Evolutionary conservation across 805 yeast genomes (phyloP), one percentile per base, ranked within the genome.

Genomic region (Yarrowia sp.): DNA sequence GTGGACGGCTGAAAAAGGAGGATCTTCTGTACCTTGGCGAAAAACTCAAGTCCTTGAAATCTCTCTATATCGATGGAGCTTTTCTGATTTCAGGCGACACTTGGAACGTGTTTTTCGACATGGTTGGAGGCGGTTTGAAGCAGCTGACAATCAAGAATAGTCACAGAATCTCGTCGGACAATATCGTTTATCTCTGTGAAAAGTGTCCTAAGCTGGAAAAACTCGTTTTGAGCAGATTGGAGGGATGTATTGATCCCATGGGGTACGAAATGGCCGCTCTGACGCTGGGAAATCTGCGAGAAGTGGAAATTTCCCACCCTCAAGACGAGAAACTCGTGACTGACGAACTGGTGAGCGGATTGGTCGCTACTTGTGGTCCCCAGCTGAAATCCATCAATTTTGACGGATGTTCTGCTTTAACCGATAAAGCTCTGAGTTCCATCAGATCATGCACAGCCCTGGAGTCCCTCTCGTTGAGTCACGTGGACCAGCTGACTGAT

Each of bases 1-100:
- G 98, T 81, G 99, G 99, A 5, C 93, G 90, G 73, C 79, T 95
- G 49, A 92, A 89, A 73, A 90, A 90, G 75, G 92, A 89, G 71
- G 89, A 89, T 69, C 76, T 95, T 70, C 75, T 81, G 16, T 89
- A 91, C 75, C 86, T 84, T 70, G 83, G 85, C 5, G 79, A 85
- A 10, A 88, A 90, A 71, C 80, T 94, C 50, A 79, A 79, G 0
- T 78, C 84, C 40, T 80, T 95, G 58, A 80, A 77, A 15, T 81
- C 85, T 14, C 69, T 94, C 8, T 80, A 84, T n/a, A 79, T 95
- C 45, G 93, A 94, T 77, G 99, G 99, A 0, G 92, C 98, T 0
- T 95, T 95, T 75, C 79, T 95, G 72, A 88, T 95, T 56, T 87
- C 89, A 74, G 91, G 89, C 72, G 79, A 77, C 0, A 82, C 87